A percentile compares a stretch with the other conserved stretches of the same genome.
Evolutionary conservation across 371 early-diverging fungal genomes (phyloP).

Genomic region (Thermomucor indicae-seudaticae): DNA sequence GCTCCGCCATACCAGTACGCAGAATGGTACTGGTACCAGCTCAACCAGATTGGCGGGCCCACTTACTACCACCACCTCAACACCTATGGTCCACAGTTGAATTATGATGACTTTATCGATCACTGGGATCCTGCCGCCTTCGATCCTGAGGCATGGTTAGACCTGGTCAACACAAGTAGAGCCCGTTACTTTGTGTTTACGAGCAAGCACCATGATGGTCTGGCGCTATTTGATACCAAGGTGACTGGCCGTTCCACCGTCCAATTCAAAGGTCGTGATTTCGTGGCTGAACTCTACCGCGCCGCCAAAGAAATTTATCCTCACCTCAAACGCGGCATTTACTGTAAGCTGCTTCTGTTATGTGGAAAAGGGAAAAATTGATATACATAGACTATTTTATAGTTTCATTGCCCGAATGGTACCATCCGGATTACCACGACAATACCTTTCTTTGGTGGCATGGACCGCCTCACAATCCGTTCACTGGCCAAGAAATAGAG

Average conservation of each 20-base stretch:
- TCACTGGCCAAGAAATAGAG: conserved; percentile 9
- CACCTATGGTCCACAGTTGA: conserved; percentile 19
- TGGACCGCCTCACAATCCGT: conserved; percentile 26
- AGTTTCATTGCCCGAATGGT: conserved; percentile 45
- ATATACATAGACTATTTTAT: not conserved
- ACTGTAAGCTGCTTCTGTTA: conserved; percentile 12
- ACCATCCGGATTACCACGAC: conserved; percentile 26
- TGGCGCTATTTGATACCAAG: conserved; percentile 31
- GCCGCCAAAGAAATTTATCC: conserved; percentile 19
- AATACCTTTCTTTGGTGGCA: conserved; percentile 21
- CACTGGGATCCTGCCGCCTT: conserved; percentile 16
- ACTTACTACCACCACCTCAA: conserved; percentile 11
- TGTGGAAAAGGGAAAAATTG: not conserved
- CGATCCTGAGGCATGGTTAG: conserved; percentile 22
- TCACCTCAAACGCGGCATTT: conserved; percentile 30
- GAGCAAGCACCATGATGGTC: conserved; percentile 38
- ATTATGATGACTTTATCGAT: conserved; percentile 28
- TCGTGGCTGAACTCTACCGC: conserved; percentile 23
- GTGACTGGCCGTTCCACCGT: conserved; percentile 21
- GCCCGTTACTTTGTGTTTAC: conserved; percentile 37
- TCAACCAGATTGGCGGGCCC: conserved; percentile 11
- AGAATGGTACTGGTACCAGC: conserved; percentile 37
- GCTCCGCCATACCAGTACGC: conserved; percentile 25
- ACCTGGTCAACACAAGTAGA: conserved; percentile 15
- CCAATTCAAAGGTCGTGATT: conserved; percentile 21